These are phyloP conservation scores for Talaromyces sp. DNA, from an alignment of 2,329 filamentous ascomycete genomes.

Conservation along the genomic window DNA sequence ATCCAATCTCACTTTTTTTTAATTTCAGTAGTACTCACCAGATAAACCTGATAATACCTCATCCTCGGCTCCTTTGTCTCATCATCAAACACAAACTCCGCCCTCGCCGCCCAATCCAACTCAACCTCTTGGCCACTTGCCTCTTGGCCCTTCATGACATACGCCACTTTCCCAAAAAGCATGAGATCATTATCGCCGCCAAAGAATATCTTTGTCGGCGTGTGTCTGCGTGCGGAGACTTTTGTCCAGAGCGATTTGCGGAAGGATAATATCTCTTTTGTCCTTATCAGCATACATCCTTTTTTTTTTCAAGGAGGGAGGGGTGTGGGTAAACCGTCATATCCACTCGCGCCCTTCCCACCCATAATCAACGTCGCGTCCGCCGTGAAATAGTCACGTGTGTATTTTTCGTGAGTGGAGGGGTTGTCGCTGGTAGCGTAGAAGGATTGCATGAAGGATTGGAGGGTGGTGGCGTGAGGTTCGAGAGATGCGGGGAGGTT, in stretches of 20 bases:
- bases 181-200: slow-evolving; percentile 30
- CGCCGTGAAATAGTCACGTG: slow-evolving; percentile 24
- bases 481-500: slow-evolving; percentile 20
- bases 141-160: slow-evolving; percentile 21
- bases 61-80: slow-evolving; percentile 24
- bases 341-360: slow-evolving; percentile 27
- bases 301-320: background rate
- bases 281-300: background rate
- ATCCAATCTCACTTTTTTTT: background rate
- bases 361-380: slow-evolving; percentile 36
- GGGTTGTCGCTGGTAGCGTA: slow-evolving; percentile 33
- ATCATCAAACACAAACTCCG: slow-evolving; percentile 25
- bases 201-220: slow-evolving; percentile 26
- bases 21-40: slow-evolving; percentile 22
- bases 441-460: slow-evolving; percentile 32
- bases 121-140: slow-evolving; percentile 27
- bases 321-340: slow-evolving; percentile 20
- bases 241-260: slow-evolving; percentile 33
- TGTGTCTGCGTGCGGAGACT: slow-evolving; percentile 29
- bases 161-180: slow-evolving; percentile 32
- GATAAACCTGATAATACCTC: slow-evolving; percentile 37
- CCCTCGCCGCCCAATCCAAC: slow-evolving; percentile 33
- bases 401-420: slow-evolving; percentile 29
- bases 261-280: slow-evolving; percentile 30
- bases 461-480: slow-evolving; percentile 14